These are phyloP conservation scores for Hymenoscyphus albidus DNA, from an alignment of 2,329 filamentous ascomycete species.

Conservation along the genomic window DNA sequence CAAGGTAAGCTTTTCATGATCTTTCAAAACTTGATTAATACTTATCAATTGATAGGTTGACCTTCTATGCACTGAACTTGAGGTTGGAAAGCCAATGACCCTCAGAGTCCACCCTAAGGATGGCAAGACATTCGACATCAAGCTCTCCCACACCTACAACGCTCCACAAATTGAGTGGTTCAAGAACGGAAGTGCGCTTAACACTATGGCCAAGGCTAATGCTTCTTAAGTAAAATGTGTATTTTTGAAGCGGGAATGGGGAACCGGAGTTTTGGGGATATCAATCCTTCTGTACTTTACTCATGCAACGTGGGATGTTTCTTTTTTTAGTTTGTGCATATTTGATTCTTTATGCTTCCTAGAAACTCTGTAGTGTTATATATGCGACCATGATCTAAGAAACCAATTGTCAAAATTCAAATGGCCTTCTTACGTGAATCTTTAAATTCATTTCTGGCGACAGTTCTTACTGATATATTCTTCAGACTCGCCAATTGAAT, in stretches of 20 bases:
- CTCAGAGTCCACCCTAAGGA: conserved; percentile 89
- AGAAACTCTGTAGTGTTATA: conserved; percentile 12
- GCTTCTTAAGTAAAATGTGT: conserved; percentile 6
- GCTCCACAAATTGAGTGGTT: conserved; percentile 98
- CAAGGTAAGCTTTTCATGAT: conserved; percentile 48
- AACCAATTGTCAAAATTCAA: background rate
- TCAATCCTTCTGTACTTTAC: conserved; percentile 17
- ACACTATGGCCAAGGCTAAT: conserved; percentile 87
- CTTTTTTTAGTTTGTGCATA: conserved; percentile 14
- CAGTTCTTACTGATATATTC: background rate
- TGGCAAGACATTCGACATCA: conserved; percentile 73
- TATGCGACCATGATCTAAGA: conserved; percentile 13
- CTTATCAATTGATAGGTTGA: conserved; percentile 54
- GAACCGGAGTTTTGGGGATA: conserved; percentile 19
- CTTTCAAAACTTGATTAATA: conserved; percentile 16
- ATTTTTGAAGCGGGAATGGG: conserved; percentile 15
- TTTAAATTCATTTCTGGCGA: background rate
- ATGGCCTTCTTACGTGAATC: background rate
- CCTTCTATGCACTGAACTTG: conserved; percentile 82
- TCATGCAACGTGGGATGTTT: conserved; percentile 14
- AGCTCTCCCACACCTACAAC: conserved; percentile 96
- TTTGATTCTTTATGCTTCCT: background rate
- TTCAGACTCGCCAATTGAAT: no score
- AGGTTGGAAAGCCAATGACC: conserved; percentile 87
- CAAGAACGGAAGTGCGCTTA: conserved; percentile 93